Conservation (phyloP, 176 grass and related monocot species). For the Oryza glaberrima region DNA sequence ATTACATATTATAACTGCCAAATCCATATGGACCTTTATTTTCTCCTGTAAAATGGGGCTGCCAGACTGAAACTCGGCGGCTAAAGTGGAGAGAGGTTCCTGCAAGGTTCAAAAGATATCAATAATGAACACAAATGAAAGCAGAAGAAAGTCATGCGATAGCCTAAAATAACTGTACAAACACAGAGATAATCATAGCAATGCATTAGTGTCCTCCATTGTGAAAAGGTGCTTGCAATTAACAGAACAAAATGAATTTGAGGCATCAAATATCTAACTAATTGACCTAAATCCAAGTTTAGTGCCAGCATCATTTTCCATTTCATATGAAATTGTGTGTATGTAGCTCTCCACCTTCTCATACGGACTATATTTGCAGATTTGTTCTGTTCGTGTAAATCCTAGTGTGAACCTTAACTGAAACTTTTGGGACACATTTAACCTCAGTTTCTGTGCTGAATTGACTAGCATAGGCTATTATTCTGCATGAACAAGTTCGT, state of each 20-base stretch:
- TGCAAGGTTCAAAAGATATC: conserved; percentile 49
- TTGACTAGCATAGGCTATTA: background rate
- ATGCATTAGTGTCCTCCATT: background rate
- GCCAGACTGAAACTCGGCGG: conserved; percentile 80
- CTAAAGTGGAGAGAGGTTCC: conserved; percentile 94
- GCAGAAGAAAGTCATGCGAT: background rate
- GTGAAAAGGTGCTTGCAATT: background rate
- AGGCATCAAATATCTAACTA: background rate
- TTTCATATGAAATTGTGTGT: background rate
- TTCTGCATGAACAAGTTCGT: background rate
- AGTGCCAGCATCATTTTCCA: background rate
- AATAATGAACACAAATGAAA: conserved; percentile 8
- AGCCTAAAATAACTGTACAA: conserved; percentile 4
- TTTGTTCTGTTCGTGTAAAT: background rate
- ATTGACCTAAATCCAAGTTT: background rate
- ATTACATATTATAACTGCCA: conserved; percentile 36
- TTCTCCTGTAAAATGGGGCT: conserved; percentile 92
- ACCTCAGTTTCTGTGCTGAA: background rate
- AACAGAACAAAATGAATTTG: background rate
- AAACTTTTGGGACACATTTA: background rate
- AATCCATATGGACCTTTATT: conserved; percentile 74
- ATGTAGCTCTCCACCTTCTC: background rate
- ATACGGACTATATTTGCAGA: background rate
- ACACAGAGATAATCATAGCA: conserved; percentile 9
- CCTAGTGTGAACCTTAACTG: background rate